Percentiles rank a stretch among this genome's conserved stretches.
phyloP scores from a whole-genome alignment of 2,329 filamentous ascomycete species.

The Sarocladium brachiariae region DNA sequence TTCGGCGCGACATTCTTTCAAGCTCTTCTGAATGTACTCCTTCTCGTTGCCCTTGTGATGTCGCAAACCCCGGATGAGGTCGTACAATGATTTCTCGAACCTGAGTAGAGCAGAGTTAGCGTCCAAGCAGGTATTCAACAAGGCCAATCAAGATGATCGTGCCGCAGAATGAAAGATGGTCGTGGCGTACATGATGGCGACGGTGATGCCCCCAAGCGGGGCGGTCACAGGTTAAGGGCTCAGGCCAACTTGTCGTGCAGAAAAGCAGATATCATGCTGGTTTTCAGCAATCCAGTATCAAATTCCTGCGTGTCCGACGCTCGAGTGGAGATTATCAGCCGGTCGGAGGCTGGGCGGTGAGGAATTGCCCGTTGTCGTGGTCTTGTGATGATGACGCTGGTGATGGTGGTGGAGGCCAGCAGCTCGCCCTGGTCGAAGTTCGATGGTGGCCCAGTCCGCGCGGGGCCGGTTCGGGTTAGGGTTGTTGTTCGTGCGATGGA shows the following conservation, averaged over 20 bases:
- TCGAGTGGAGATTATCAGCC: not conserved
- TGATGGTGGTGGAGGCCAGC: not conserved
- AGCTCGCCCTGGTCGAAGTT: not conserved
- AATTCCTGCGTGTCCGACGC: not conserved
- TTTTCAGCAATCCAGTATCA: not conserved
- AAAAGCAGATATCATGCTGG: not conserved
- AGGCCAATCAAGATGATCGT: too few species aligned
- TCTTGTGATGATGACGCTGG: not conserved
- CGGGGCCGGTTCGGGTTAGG: too few species aligned
- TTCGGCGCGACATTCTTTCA: conserved; percentile 93
- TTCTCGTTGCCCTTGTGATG: conserved; percentile 94
- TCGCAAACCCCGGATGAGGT: conserved; percentile 92
- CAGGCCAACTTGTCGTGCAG: not conserved
- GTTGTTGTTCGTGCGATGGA: too few species aligned
- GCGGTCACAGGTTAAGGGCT: conserved; percentile 7
- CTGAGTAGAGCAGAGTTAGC: too few species aligned
- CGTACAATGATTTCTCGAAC: conserved; percentile 99
- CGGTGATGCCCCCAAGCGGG: conserved; percentile 10
- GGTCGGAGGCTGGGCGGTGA: not conserved
- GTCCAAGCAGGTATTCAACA: too few species aligned
- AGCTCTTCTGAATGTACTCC: conserved; percentile 86
- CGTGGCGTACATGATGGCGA: conserved; percentile 10
- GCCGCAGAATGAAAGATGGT: too few species aligned
- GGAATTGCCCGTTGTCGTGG: not conserved
- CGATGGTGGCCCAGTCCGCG: not conserved